Evolutionary conservation across 2,329 filamentous ascomycete genomes (phyloP).

Genomic region (Neofusicoccum kwambonambiense): DNA sequence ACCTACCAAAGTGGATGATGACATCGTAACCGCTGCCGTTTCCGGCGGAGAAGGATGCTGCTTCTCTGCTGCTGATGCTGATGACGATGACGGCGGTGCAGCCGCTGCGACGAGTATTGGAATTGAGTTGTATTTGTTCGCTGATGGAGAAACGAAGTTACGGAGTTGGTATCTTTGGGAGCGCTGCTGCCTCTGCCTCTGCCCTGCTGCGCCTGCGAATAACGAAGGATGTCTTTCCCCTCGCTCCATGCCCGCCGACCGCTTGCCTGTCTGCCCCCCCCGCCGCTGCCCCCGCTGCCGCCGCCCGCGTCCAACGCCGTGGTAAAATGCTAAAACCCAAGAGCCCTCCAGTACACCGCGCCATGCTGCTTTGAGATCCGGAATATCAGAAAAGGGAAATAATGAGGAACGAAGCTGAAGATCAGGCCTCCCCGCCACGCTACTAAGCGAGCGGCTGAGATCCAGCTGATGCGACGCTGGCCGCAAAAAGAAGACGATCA

Average conservation of each 20-base stretch:
- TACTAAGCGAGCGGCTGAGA: not conserved
- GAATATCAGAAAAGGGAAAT: not conserved
- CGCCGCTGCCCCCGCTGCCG: not conserved
- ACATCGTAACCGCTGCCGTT: slow-evolving; percentile 3
- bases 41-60: not conserved
- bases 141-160: not conserved
- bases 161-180: slow-evolving; percentile 14
- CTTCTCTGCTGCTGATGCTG: not conserved
- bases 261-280: not conserved
- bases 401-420: not conserved
- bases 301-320: slow-evolving; percentile 4
- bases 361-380: slow-evolving; percentile 15
- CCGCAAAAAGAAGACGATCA: slow-evolving; percentile 15
- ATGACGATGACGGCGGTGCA: too few relatives aligned
- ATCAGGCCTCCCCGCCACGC: slow-evolving; percentile 2
- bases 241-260: not conserved
- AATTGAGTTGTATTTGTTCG: not conserved
- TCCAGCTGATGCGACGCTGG: slow-evolving; percentile 12
- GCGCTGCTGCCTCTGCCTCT: not conserved
- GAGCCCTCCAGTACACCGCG: slow-evolving; percentile 13
- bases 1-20: not conserved
- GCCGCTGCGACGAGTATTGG: not conserved
- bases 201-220: not conserved
- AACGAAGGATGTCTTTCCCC: slow-evolving; percentile 1
- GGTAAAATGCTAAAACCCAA: slow-evolving; percentile 14